Percentiles rank a stretch among this genome's conserved stretches.
These are phyloP conservation scores for Pythium phragmitis DNA, from an alignment of 352 stramenopile species.

Conservation along the genomic window DNA sequence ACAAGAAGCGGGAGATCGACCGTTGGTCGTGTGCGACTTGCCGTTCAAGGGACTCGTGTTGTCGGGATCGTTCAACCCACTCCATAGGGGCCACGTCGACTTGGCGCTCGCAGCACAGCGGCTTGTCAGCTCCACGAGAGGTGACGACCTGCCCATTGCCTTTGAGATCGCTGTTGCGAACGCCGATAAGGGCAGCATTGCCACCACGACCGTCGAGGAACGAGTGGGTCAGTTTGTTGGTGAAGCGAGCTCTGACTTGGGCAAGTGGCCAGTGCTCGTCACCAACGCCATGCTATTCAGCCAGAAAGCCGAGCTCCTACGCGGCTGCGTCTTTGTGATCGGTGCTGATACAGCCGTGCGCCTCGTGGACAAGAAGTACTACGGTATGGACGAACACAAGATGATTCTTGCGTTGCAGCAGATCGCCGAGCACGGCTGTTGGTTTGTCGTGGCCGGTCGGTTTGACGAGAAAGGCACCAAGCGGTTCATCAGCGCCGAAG, in stretches of 20 bases:
- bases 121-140: conserved; percentile 33
- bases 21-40: conserved; percentile 33
- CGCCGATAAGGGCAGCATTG: conserved; percentile 74
- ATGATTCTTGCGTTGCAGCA: conserved; percentile 76
- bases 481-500: conserved; percentile 56
- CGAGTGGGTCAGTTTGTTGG: conserved; percentile 57
- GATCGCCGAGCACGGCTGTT: conserved; percentile 61
- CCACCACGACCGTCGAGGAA: conserved; percentile 33
- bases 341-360: conserved; percentile 88
- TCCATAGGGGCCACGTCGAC: conserved; percentile 74
- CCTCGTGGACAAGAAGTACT: conserved; percentile 91
- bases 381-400: conserved; percentile 64
- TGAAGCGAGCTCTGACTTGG: neutral
- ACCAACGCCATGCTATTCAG: conserved; percentile 81
- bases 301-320: conserved; percentile 80
- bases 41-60: conserved; percentile 64
- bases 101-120: conserved; percentile 49
- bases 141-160: conserved; percentile 38
- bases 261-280: conserved; percentile 63
- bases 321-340: conserved; percentile 80
- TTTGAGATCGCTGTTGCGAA: conserved; percentile 83
- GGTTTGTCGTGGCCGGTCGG: conserved; percentile 87
- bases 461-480: conserved; percentile 53
- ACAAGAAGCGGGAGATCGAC: neutral
- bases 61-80: conserved; percentile 81